Evolutionary conservation across 495 filamentous ascomycete genomes (phyloP).

Genomic region (Friedmanniomyces simplex): DNA sequence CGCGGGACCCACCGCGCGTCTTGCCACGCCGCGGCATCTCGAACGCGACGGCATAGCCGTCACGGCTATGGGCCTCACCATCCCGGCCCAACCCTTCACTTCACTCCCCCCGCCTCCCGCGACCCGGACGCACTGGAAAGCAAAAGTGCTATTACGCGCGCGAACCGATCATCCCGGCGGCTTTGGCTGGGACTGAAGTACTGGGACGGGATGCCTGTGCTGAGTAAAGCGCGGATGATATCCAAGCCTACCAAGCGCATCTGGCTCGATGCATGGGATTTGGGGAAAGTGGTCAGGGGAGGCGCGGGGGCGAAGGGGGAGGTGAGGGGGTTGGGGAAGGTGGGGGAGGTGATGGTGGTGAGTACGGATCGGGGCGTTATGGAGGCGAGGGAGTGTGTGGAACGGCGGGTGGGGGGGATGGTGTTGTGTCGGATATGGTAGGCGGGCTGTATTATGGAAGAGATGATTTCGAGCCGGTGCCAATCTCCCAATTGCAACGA

Average conservation of each 20-base stretch:
- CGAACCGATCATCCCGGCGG: constrained; percentile 65
- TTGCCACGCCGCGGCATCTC: constrained; percentile 11
- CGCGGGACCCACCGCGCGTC: not conserved
- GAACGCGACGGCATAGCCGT: constrained; percentile 12
- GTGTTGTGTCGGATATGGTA: constrained; percentile 59
- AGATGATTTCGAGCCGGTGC: too few species aligned
- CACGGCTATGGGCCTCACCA: constrained; percentile 8
- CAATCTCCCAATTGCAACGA: too few species aligned
- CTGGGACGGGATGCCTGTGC: constrained; percentile 74
- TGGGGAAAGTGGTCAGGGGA: constrained; percentile 58
- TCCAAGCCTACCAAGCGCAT: constrained; percentile 68
- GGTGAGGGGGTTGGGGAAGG: constrained; percentile 59
- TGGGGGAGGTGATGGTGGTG: constrained; percentile 79
- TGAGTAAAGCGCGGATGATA: constrained; percentile 58
- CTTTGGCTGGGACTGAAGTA: constrained; percentile 95
- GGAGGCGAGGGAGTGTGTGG: constrained; percentile 78
- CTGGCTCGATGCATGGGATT: constrained; percentile 47
- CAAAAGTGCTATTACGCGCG: constrained; percentile 56
- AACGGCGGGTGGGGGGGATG: constrained; percentile 75
- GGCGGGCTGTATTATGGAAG: constrained; percentile 14
- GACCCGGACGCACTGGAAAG: constrained; percentile 25
- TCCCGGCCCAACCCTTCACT: constrained; percentile 11
- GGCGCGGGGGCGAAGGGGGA: constrained; percentile 39
- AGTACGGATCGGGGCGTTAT: constrained; percentile 69
- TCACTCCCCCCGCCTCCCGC: constrained; percentile 1